Conservation (phyloP, 768 basidiomycete genomes). For the Lentinula sp. region DNA sequence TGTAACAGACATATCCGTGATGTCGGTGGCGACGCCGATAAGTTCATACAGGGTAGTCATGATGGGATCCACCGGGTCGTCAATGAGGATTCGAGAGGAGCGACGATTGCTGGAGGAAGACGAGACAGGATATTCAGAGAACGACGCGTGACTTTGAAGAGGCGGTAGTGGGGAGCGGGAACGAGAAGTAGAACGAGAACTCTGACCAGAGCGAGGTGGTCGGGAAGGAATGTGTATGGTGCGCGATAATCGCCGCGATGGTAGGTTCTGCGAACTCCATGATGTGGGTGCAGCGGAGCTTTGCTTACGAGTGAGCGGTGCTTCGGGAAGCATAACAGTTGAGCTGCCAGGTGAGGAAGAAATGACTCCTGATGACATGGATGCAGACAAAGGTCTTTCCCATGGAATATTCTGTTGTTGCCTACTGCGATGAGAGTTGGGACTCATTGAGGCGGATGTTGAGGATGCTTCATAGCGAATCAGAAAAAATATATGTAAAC, state of each 20-base stretch:
- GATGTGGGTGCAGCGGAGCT: slow-evolving; percentile 38
- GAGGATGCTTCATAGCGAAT: slow-evolving; percentile 49
- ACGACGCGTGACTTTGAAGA: slow-evolving; percentile 55
- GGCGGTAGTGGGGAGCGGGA: slow-evolving; percentile 90
- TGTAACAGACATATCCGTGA: slow-evolving; percentile 82
- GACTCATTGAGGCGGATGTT: slow-evolving; percentile 54
- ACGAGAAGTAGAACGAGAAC: slow-evolving; percentile 91
- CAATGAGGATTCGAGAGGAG: slow-evolving; percentile 76
- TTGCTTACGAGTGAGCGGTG: slow-evolving; percentile 60
- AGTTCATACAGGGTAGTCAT: slow-evolving; percentile 88
- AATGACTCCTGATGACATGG: slow-evolving; percentile 49
- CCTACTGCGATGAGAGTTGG: slow-evolving; percentile 49
- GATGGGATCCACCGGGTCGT: slow-evolving; percentile 85
- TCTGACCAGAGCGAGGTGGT: slow-evolving; percentile 66
- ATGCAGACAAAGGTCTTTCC: slow-evolving; percentile 54
- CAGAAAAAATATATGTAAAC: slow-evolving; percentile 43
- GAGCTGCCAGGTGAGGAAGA: slow-evolving; percentile 59
- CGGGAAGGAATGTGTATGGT: slow-evolving; percentile 72
- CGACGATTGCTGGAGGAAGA: slow-evolving; percentile 55
- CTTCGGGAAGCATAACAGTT: slow-evolving; percentile 55
- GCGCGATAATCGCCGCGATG: slow-evolving; percentile 80
- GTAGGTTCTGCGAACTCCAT: slow-evolving; percentile 48
- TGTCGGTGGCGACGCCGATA: slow-evolving; percentile 89
- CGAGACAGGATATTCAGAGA: slow-evolving; percentile 48
- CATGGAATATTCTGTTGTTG: slow-evolving; percentile 61